Evolutionary conservation across 768 basidiomycete genomes (phyloP), one percentile per base, ranked within the genome.

Genomic region (Tricholoma bakamatsutake): DNA sequence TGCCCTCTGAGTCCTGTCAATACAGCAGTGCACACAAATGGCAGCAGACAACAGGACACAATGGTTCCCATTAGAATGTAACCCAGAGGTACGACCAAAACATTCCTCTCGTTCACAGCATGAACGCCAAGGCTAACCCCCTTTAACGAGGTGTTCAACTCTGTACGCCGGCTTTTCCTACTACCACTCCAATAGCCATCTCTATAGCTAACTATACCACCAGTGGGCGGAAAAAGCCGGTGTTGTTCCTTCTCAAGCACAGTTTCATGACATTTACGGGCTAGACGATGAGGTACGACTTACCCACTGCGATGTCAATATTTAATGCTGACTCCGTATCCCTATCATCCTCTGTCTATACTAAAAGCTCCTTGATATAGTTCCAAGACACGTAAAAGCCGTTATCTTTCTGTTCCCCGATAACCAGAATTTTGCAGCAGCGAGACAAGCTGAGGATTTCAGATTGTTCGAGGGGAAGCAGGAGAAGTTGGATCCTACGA

Each of bases 321-420:
- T n/a, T n/a, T 5, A 18, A 21, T 1, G 21, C 21, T 24, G 21
- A 24, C 21, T 24, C 21, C 21, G 21, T 24, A 10, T 35, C 34
- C 8, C 12, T 34, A 8, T 35, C 9, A 18, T 8, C 8, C 15
- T 21, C 7, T 42, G 17, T 3, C n/a, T 48, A 9, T n/a, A 21
- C 3, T n/a, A n/a, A 47, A 52, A 97, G 82, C 78, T 94, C 33
- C 81, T 96, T 2, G 71, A 56, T 0, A 76, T 90, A 64, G 85
- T 95, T 0, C 76, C 87, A 0, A 67, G 77, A 59, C 93, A 89
- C 0, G 88, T 88, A 31, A 87, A 88, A 64, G 95, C 95, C 0
- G 81, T 97, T 7, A 73, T 96, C 6, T 74, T 98, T 5, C 78
- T 97, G 21, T 98, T 96, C 70, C 95, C 81, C 7, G 31, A 42